Conservation (phyloP, 257 asterid genomes). For the Solanum raphanifolium region DNA sequence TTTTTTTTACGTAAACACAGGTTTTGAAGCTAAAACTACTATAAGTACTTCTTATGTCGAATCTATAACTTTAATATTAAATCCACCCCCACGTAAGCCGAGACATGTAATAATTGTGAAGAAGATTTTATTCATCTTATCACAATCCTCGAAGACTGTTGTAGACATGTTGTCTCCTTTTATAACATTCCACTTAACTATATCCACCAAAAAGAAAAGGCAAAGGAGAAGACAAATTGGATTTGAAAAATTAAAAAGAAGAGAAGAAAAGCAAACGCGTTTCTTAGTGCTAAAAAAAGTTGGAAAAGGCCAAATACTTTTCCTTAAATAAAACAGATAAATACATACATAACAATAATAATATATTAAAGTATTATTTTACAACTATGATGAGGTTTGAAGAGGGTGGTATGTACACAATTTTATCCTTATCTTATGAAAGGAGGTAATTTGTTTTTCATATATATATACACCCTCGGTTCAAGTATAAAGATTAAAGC, state of each 20-base stretch:
- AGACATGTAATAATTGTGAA: fast-evolving
- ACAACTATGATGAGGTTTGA: neutral
- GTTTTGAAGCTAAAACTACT: neutral
- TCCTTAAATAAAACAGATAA: neutral
- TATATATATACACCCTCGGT: no score
- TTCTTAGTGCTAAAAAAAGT: neutral
- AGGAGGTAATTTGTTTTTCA: fast-evolving
- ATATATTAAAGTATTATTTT: neutral
- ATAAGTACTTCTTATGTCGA: neutral
- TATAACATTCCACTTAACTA: neutral
- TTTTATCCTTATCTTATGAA: neutral
- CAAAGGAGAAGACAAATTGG: neutral
- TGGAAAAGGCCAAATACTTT: neutral
- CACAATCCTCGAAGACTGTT: fast-evolving
- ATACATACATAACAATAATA: neutral
- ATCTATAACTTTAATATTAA: neutral
- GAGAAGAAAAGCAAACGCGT: neutral
- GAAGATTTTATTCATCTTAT: neutral
- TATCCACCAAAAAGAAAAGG: neutral
- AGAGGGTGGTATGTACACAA: fast-evolving
- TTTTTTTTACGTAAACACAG: neutral
- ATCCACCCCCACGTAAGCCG: fast-evolving
- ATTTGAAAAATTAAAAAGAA: neutral
- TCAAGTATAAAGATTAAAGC: neutral
- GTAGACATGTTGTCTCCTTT: neutral